Percentiles rank a stretch among this genome's conserved stretches.
These are phyloP conservation scores for Pyrus betulifolia DNA, from an alignment of 306 rosid genomes.

Conservation along the genomic window DNA sequence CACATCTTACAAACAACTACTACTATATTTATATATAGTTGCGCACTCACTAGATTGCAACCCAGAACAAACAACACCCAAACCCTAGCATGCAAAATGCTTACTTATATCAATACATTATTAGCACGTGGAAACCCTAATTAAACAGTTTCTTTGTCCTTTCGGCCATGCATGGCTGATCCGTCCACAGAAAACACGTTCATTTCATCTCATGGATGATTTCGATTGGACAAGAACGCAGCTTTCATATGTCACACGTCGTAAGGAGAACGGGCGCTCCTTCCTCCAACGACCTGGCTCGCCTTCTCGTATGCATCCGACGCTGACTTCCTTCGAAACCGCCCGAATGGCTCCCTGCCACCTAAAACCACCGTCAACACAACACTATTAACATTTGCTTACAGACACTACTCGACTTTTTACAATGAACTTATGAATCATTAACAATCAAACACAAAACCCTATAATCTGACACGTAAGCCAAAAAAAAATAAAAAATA, in stretches of 20 bases:
- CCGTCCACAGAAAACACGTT: not conserved
- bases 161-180: not conserved
- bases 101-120: too few species aligned
- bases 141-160: not conserved
- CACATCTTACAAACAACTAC: too few species aligned
- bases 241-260: slow-evolving; percentile 46
- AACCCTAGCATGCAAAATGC: not conserved
- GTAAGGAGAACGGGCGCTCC: slow-evolving; percentile 56
- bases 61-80: not conserved
- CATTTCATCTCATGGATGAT: not conserved
- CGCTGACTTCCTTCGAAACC: slow-evolving; percentile 59
- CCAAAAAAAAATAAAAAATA: too few species aligned
- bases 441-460: too few species aligned
- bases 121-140: not conserved
- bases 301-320: slow-evolving; percentile 68
- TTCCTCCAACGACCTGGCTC: slow-evolving; percentile 30
- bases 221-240: not conserved
- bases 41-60: too few species aligned
- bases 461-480: too few species aligned
- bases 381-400: not conserved
- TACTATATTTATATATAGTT: too few species aligned
- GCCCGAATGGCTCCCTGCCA: slow-evolving; percentile 49
- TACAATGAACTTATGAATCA: too few species aligned
- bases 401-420: accelerated
- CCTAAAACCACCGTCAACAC: slow-evolving; percentile 21